These are phyloP conservation scores for Neotropicomus parvogracilis DNA, from an alignment of 1,284 basidiomycete genomes.

Conservation along the genomic window DNA sequence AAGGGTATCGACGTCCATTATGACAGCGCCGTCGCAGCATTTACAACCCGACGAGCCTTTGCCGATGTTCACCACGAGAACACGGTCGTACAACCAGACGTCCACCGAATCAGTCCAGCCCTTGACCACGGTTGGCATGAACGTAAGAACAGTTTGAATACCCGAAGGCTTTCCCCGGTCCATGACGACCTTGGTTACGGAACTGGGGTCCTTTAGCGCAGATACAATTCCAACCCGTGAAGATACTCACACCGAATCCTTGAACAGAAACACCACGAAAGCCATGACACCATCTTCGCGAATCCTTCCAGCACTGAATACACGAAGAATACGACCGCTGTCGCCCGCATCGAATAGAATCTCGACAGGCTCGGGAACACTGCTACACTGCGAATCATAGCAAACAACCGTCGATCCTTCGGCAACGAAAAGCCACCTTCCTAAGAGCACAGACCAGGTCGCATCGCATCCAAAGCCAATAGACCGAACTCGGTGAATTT, in stretches of 20 bases:
- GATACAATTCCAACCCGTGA: too few relatives aligned
- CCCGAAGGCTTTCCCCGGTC: slow-evolving; percentile 1
- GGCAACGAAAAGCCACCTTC: slow-evolving; percentile 8
- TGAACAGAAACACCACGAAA: slow-evolving; percentile 9
- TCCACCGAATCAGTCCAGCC: slow-evolving; percentile 2
- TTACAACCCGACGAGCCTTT: background rate
- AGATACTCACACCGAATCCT: slow-evolving; percentile 4
- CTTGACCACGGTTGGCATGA: background rate
- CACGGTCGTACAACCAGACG: slow-evolving; percentile 6
- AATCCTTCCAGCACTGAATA: background rate
- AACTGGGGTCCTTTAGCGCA: slow-evolving; percentile 2
- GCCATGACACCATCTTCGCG: slow-evolving; percentile 5
- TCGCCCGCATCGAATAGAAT: background rate
- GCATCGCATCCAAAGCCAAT: background rate
- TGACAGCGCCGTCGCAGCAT: background rate
- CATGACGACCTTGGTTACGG: slow-evolving; percentile 7
- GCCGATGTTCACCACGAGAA: slow-evolving; percentile 13
- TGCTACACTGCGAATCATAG: slow-evolving; percentile 5
- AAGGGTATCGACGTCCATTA: slow-evolving; percentile 1
- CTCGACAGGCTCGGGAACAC: background rate
- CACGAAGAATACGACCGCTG: slow-evolving; percentile 1
- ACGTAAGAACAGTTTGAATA: slow-evolving; percentile 2
- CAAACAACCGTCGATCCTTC: slow-evolving; percentile 5
- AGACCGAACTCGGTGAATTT: background rate
- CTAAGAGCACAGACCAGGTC: slow-evolving; percentile 1